These are phyloP conservation scores for Hyaloperonospora brassicae DNA, from an alignment of 352 stramenopile genomes.

Conservation along the genomic window DNA sequence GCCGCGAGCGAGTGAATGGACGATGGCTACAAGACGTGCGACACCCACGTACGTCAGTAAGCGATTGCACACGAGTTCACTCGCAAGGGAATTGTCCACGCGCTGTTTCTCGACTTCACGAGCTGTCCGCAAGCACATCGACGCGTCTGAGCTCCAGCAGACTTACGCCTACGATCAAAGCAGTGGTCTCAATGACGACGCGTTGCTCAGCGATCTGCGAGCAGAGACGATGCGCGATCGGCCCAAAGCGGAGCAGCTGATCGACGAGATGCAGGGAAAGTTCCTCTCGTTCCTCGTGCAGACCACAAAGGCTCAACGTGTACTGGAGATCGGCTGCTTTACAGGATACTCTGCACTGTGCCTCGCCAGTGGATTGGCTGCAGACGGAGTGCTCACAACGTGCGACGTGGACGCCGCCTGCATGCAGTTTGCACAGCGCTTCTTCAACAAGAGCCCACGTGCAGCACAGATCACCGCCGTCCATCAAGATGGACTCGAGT, in stretches of 20 bases:
- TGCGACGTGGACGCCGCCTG: slow-evolving; percentile 50
- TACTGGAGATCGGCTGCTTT: slow-evolving; percentile 91
- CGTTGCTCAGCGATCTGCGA: slow-evolving; percentile 36
- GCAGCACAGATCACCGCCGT: slow-evolving; percentile 31
- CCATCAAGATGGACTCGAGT: slow-evolving; percentile 37
- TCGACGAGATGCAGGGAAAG: slow-evolving; percentile 54
- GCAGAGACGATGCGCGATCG: slow-evolving; percentile 29
- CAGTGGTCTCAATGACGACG: slow-evolving; percentile 19
- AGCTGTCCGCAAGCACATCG: slow-evolving; percentile 24
- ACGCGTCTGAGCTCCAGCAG: slow-evolving; percentile 19
- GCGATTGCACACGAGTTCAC: slow-evolving; percentile 22
- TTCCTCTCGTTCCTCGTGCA: slow-evolving; percentile 69
- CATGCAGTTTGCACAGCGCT: slow-evolving; percentile 40
- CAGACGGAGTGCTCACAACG: slow-evolving; percentile 32
- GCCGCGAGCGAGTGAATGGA: slow-evolving; percentile 35
- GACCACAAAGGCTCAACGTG: slow-evolving; percentile 51
- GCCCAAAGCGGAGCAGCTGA: slow-evolving; percentile 49
- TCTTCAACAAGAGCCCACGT: slow-evolving; percentile 39
- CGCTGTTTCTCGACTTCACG: slow-evolving; percentile 22
- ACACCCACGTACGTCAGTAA: slow-evolving; percentile 13
- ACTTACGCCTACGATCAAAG: slow-evolving; percentile 24
- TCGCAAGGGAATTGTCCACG: slow-evolving; percentile 10
- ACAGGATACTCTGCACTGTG: slow-evolving; percentile 90
- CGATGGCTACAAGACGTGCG: slow-evolving; percentile 36
- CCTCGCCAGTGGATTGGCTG: slow-evolving; percentile 48